These are phyloP conservation scores for Cunninghamia lanceolata DNA, from an alignment of 75 land plant genomes.

Conservation along the genomic window DNA sequence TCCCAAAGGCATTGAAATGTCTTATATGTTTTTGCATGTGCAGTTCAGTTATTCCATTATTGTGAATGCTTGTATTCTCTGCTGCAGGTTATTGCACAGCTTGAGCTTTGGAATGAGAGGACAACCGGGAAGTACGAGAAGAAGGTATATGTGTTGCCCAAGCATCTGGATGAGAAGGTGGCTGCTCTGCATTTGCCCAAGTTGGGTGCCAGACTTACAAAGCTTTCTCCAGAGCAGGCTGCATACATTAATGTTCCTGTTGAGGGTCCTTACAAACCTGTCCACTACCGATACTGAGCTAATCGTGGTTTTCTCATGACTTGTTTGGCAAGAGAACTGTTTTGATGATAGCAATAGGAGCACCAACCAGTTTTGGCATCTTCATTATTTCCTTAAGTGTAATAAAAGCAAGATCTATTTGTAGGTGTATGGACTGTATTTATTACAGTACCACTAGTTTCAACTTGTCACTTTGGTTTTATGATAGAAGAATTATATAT, in stretches of 20 bases:
- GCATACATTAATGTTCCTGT: constrained; percentile 52
- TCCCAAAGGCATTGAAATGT: background rate
- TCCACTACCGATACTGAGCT: constrained; percentile 53
- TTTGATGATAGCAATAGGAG: background rate
- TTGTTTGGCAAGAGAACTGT: background rate
- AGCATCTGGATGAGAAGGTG: constrained; percentile 44
- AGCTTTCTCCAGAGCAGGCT: constrained; percentile 52
- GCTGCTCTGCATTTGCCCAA: constrained; percentile 54
- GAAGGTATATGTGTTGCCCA: constrained; percentile 40
- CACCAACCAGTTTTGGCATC: background rate
- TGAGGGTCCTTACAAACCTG: constrained; percentile 72
- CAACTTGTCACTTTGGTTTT: no score
- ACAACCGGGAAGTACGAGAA: constrained; percentile 32
- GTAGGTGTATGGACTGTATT: no score
- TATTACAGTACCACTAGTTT: no score
- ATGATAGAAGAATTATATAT: no score
- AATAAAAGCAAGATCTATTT: no score
- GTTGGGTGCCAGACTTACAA: constrained; percentile 60
- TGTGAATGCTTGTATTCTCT: background rate
- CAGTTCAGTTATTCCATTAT: background rate
- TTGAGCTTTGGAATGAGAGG: constrained; percentile 44
- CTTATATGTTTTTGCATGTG: background rate
- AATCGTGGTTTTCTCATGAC: background rate
- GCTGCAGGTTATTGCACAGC: constrained; percentile 34
- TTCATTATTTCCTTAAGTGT: no score